These are phyloP conservation scores for Hemileia vastatrix DNA, from an alignment of 1,284 basidiomycete genomes.

Conservation along the genomic window DNA sequence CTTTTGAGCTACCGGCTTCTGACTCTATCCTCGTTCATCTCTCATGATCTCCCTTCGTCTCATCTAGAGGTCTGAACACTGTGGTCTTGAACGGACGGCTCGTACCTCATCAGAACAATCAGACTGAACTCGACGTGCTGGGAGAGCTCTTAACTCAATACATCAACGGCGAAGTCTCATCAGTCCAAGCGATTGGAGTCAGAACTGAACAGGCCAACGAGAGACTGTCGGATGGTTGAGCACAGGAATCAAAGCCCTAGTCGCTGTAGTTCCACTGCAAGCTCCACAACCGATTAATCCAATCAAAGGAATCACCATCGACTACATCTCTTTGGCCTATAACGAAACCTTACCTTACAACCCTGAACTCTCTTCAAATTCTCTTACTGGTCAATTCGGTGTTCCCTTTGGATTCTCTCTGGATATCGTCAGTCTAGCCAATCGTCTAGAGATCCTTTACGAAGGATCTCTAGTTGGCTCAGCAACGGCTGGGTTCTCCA, in stretches of 20 bases:
- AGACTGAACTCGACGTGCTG: constrained; percentile 51
- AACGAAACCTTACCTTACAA: constrained; percentile 53
- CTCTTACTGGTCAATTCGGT: constrained; percentile 56
- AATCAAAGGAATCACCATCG: constrained; percentile 60
- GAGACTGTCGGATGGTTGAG: constrained; percentile 59
- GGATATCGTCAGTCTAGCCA: constrained; percentile 57
- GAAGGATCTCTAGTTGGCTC: constrained; percentile 29
- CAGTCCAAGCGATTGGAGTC: constrained; percentile 55
- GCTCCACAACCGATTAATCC: constrained; percentile 55
- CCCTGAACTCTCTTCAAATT: constrained; percentile 54
- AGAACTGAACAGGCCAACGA: constrained; percentile 52
- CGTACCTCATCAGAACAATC: constrained; percentile 51
- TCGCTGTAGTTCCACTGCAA: constrained; percentile 57
- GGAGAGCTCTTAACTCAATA: constrained; percentile 64
- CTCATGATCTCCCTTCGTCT: constrained; percentile 6
- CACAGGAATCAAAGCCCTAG: constrained; percentile 54
- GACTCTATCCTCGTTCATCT: neutral
- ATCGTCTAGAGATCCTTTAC: constrained; percentile 46
- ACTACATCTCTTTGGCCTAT: constrained; percentile 56
- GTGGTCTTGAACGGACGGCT: constrained; percentile 58
- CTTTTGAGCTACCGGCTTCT: constrained; percentile 23
- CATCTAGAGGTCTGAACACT: constrained; percentile 53
- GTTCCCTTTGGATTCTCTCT: constrained; percentile 68
- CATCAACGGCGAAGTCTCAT: constrained; percentile 57
- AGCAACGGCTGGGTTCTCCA: constrained; percentile 30